Conservation (phyloP, 768 basidiomycete genomes). For the Lactifluus hygrophoroides region DNA sequence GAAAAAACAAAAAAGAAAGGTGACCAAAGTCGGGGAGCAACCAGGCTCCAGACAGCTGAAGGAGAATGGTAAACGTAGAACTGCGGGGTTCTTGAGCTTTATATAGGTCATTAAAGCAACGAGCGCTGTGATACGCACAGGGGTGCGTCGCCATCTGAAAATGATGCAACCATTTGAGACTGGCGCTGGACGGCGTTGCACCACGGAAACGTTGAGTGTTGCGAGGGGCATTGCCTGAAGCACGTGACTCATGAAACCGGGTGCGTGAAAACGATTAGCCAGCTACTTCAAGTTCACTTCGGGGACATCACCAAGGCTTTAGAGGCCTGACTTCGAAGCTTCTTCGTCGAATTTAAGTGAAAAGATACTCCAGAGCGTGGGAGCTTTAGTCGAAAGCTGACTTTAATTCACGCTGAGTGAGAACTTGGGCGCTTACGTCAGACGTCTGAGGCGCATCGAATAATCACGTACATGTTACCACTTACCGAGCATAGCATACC, state of each 20-base stretch:
- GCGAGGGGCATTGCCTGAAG: neutral
- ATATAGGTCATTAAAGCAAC: neutral
- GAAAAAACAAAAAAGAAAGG: slow-evolving; percentile 6
- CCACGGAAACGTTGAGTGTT: neutral
- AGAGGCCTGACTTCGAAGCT: neutral
- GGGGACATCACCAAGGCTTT: neutral
- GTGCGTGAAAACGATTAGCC: no score
- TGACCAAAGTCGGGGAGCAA: slow-evolving; percentile 13
- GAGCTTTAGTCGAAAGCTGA: neutral
- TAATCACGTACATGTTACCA: neutral
- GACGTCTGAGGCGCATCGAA: neutral
- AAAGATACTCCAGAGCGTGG: neutral
- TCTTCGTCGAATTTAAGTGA: neutral
- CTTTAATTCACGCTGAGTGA: neutral
- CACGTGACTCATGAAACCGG: neutral
- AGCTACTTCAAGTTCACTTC: no score
- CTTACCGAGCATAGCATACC: neutral
- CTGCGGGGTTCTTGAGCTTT: neutral
- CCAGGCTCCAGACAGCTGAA: slow-evolving; percentile 16
- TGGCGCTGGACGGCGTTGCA: neutral
- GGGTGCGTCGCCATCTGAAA: neutral
- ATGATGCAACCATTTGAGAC: neutral
- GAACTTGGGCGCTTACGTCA: neutral
- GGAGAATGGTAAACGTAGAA: no score
- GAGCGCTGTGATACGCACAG: neutral